These are phyloP conservation scores for Leptosphaerulina australis DNA, from an alignment of 2,329 filamentous ascomycete genomes.

Conservation along the genomic window DNA sequence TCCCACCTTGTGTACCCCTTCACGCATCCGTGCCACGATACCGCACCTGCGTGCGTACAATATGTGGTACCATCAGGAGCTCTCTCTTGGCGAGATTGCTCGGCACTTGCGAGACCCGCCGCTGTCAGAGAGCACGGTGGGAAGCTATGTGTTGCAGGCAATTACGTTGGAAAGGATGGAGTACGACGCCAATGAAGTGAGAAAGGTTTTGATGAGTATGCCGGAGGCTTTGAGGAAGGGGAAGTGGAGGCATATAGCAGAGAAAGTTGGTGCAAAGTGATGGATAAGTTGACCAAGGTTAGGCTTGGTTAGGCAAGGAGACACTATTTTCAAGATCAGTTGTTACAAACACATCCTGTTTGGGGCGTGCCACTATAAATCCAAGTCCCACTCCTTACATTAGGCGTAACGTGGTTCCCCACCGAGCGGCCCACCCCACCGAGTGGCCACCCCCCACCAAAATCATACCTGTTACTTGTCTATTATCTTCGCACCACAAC, in stretches of 20 bases:
- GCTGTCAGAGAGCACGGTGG: constrained; percentile 36
- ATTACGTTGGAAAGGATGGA: constrained; percentile 38
- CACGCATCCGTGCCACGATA: constrained; percentile 40
- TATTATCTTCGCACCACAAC: too few relatives aligned
- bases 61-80: constrained; percentile 40
- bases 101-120: constrained; percentile 38
- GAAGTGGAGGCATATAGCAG: constrained; percentile 34
- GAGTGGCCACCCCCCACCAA: too few relatives aligned
- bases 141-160: constrained; percentile 40
- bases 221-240: constrained; percentile 32
- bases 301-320: too few relatives aligned
- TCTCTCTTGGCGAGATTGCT: constrained; percentile 32
- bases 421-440: too few relatives aligned
- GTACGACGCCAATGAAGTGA: constrained; percentile 32
- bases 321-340: too few relatives aligned
- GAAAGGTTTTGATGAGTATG: constrained; percentile 27
- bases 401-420: too few relatives aligned
- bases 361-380: too few relatives aligned
- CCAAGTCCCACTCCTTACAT: too few relatives aligned
- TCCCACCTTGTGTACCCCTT: constrained; percentile 18
- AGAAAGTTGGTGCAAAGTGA: constrained; percentile 26
- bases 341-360: too few relatives aligned
- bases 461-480: too few relatives aligned
- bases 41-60: constrained; percentile 44
- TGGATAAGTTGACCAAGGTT: too few relatives aligned